phyloP scores from a whole-genome alignment of 345 rosid species.

The Brassica nigra region DNA sequence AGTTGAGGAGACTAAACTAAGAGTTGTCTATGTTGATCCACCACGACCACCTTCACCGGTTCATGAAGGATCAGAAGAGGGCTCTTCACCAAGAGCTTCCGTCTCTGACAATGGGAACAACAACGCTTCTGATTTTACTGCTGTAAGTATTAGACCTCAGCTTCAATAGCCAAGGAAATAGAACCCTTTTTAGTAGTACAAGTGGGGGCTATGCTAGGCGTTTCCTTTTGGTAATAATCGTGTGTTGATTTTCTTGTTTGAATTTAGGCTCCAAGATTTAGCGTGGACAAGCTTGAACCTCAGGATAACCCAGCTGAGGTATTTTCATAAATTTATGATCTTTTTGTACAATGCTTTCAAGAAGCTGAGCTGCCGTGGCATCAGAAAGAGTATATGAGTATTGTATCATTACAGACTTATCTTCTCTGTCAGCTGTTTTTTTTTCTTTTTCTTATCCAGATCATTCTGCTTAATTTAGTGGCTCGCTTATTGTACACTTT shows the following conservation, averaged over 20 bases:
- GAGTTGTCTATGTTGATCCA: conserved; percentile 79
- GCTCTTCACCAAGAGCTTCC: conserved; percentile 72
- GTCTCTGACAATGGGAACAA: conserved; percentile 59
- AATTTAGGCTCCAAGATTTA: conserved; percentile 61
- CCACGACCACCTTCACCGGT: conserved; percentile 74
- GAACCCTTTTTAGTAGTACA: not conserved
- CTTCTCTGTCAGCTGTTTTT: not conserved
- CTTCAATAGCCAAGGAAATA: not conserved
- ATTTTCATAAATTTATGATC: not conserved
- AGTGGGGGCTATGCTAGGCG: not conserved
- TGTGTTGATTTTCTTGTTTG: conserved; percentile 32
- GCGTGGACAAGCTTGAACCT: conserved; percentile 48
- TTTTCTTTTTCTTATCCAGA: not conserved
- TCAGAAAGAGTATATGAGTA: not conserved
- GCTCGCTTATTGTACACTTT: not conserved
- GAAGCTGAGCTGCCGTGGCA: not conserved
- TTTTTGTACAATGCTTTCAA: not conserved
- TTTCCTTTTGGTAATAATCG: not conserved
- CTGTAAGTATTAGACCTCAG: conserved; percentile 49
- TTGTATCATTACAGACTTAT: not conserved
- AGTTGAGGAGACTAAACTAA: conserved; percentile 75
- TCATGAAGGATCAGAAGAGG: conserved; percentile 83
- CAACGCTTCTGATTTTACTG: conserved; percentile 51
- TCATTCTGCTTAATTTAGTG: not conserved
- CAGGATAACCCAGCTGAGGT: conserved; percentile 70